Conservation (phyloP, 2,329 filamentous ascomycete genomes). For the Venturia pyrina region DNA sequence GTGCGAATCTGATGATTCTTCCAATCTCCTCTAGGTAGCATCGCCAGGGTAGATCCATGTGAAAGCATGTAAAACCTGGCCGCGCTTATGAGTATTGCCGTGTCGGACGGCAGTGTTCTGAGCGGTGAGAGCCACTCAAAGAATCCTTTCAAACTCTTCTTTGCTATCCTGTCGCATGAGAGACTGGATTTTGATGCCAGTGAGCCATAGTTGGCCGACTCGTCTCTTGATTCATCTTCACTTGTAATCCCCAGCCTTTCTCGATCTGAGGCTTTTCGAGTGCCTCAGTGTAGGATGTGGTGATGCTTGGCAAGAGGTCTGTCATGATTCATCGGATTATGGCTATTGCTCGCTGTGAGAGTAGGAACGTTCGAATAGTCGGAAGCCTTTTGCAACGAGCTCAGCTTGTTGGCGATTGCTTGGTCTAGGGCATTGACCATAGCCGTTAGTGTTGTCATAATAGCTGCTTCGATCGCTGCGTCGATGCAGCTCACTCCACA, state of each 20-base stretch:
- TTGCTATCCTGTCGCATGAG: conserved; percentile 79
- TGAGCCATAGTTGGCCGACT: too few species aligned
- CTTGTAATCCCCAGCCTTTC: too few species aligned
- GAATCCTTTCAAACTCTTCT: conserved; percentile 64
- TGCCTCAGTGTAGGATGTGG: too few species aligned
- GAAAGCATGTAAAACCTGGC: conserved; percentile 75
- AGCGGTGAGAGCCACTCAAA: conserved; percentile 72
- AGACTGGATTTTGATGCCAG: conserved; percentile 75
- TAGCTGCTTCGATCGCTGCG: too few species aligned
- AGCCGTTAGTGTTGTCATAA: too few species aligned
- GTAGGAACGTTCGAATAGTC: conserved; percentile 40
- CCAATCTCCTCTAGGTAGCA: conserved; percentile 45
- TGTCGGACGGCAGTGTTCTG: conserved; percentile 71
- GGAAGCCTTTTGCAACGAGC: conserved; percentile 57
- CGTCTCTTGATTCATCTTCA: too few species aligned
- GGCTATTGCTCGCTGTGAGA: conserved; percentile 16
- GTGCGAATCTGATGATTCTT: too few species aligned
- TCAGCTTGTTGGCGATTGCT: too few species aligned
- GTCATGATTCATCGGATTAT: conserved; percentile 83
- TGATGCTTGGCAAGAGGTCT: too few species aligned
- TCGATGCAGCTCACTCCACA: too few species aligned
- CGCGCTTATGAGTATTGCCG: conserved; percentile 79
- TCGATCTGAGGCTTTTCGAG: too few species aligned
- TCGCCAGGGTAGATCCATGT: conserved; percentile 86
- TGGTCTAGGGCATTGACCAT: too few species aligned